phyloP scores from a whole-genome alignment of 352 stramenopile genomes.

The Chrysophaeum taylorii region DNA sequence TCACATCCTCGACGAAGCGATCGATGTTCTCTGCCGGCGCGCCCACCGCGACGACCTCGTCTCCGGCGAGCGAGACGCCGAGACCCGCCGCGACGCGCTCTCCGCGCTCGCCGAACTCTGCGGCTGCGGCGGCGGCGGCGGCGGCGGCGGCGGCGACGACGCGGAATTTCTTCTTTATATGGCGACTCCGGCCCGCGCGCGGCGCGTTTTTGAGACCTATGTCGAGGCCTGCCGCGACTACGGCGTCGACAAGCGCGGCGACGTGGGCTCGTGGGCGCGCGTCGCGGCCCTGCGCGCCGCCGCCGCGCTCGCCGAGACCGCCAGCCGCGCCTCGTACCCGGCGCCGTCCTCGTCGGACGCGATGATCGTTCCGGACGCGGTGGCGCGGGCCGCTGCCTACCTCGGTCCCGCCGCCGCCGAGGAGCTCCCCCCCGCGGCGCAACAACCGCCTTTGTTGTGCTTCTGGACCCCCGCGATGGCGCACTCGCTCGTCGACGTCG shows the following conservation, averaged over 20 bases:
- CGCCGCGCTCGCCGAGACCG: constrained; percentile 54
- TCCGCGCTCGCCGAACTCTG: constrained; percentile 70
- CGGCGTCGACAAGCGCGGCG: constrained; percentile 85
- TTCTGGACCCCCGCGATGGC: constrained; percentile 37
- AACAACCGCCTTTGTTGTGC: constrained; percentile 21
- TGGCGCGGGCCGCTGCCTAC: too few species aligned
- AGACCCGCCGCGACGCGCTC: constrained; percentile 86
- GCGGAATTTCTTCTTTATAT: not conserved
- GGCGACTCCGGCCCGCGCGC: not conserved
- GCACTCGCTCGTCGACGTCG: constrained; percentile 44
- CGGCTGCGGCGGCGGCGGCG: constrained; percentile 40
- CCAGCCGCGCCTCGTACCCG: constrained; percentile 16
- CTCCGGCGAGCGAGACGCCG: constrained; percentile 57
- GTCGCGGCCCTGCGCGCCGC: constrained; percentile 83
- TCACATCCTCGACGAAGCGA: constrained; percentile 37
- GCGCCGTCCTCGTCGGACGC: constrained; percentile 30
- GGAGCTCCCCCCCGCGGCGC: constrained; percentile 35
- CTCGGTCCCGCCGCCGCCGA: too few species aligned
- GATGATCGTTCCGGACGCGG: constrained; percentile 21
- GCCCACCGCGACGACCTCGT: constrained; percentile 40
- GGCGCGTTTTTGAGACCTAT: constrained; percentile 35
- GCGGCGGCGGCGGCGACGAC: not conserved
- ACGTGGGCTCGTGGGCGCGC: constrained; percentile 94
- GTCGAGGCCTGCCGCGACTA: constrained; percentile 82
- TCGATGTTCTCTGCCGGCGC: constrained; percentile 41